phyloP scores from a whole-genome alignment of 2,329 filamentous ascomycete species.

The Trichoderma endophyticum region DNA sequence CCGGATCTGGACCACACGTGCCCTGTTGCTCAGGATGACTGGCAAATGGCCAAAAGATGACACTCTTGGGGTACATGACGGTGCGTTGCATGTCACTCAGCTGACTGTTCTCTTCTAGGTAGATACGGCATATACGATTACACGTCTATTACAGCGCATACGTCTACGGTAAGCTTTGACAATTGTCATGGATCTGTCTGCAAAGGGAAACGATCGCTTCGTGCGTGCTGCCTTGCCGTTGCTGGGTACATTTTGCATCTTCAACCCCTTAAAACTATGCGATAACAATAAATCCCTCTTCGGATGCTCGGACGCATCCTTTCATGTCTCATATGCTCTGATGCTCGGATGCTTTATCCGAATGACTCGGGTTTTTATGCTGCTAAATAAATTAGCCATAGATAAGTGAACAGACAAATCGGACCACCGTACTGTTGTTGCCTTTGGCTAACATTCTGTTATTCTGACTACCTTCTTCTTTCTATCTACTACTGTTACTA shows the following conservation, averaged over 20 bases:
- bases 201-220: not conserved
- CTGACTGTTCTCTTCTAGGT: not conserved
- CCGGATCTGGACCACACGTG: not conserved
- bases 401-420: not conserved
- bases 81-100: not conserved
- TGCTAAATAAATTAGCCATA: not conserved
- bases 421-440: not conserved
- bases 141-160: not conserved
- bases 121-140: not conserved
- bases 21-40: not conserved
- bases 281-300: not conserved
- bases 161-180: not conserved
- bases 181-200: not conserved
- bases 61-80: not conserved
- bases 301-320: not conserved
- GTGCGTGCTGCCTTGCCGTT: not conserved
- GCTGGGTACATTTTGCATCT: not conserved
- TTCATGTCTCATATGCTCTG: not conserved
- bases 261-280: not conserved
- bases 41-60: not conserved
- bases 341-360: not conserved
- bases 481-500: not conserved
- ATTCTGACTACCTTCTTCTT: not conserved
- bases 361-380: not conserved
- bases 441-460: not conserved